These are phyloP conservation scores for Trametes pubescens DNA, from an alignment of 1,284 basidiomycete species.

Conservation along the genomic window DNA sequence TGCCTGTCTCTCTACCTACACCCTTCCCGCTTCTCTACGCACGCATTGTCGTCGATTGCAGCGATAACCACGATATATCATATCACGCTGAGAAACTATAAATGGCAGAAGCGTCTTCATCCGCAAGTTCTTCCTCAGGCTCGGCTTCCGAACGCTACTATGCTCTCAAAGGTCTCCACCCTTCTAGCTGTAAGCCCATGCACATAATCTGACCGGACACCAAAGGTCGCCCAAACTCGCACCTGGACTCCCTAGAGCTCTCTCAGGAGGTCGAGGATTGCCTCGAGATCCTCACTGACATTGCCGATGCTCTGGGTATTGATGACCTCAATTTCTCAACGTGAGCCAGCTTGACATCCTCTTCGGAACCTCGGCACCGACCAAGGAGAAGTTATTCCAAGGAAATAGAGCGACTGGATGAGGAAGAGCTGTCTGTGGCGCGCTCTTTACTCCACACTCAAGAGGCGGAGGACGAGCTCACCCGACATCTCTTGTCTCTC, in stretches of 20 bases:
- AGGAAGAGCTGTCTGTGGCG: conserved; percentile 42
- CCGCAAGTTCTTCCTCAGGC: background rate
- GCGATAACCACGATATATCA: background rate
- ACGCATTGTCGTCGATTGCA: too few species aligned
- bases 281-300: conserved; percentile 30
- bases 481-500: conserved; percentile 43
- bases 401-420: conserved; percentile 46
- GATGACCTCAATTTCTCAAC: conserved; percentile 38
- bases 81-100: background rate
- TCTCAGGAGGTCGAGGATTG: conserved; percentile 21
- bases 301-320: conserved; percentile 36
- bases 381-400: conserved; percentile 45
- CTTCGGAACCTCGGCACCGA: background rate
- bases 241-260: conserved; percentile 13
- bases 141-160: conserved; percentile 13
- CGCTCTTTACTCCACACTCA: conserved; percentile 45
- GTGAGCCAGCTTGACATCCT: conserved; percentile 19
- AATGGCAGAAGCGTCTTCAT: background rate
- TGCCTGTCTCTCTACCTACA: background rate
- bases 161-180: conserved; percentile 17
- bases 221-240: conserved; percentile 9
- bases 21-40: background rate
- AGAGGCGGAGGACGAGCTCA: conserved; percentile 48
- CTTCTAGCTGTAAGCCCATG: background rate
- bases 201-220: background rate